These are phyloP conservation scores for Chrysanthemum lavandulifolium DNA, from an alignment of 129 eudicot species.

Conservation along the genomic window DNA sequence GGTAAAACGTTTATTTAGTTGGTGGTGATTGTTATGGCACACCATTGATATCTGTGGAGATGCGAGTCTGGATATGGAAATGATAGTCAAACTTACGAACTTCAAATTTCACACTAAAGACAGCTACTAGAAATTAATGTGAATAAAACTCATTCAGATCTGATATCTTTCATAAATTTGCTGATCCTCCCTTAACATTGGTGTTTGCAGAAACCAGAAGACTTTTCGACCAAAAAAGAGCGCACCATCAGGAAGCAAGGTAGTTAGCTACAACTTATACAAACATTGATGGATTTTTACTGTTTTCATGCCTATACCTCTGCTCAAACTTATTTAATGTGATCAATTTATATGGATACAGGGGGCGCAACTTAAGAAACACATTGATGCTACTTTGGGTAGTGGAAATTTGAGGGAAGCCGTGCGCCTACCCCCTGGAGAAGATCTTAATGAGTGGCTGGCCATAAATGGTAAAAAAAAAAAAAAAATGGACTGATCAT, in stretches of 20 bases:
- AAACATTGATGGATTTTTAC: not conserved
- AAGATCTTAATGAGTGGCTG: conserved; percentile 68
- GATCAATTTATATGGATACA: conserved; percentile 20
- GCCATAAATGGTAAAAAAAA: conserved; percentile 52
- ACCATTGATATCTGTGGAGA: too few relatives aligned
- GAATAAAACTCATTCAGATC: not conserved
- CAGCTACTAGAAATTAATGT: not conserved
- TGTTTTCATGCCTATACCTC: not conserved
- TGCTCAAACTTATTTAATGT: conserved; percentile 13
- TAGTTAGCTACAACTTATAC: conserved; percentile 20
- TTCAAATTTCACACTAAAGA: not conserved
- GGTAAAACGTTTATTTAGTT: conserved; percentile 4
- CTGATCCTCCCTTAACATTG: conserved; percentile 16
- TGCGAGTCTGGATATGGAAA: not conserved
- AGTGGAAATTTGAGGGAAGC: conserved; percentile 73
- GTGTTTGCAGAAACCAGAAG: conserved; percentile 56
- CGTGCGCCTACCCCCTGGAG: conserved; percentile 70
- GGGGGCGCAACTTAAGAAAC: conserved; percentile 68
- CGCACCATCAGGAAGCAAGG: conserved; percentile 72
- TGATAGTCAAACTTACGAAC: not conserved
- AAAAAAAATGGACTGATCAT: not conserved
- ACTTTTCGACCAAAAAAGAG: conserved; percentile 71
- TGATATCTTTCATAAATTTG: not conserved
- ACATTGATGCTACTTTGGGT: conserved; percentile 71
- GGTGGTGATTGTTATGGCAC: too few relatives aligned